Evolutionary conservation across 140 eudicot species (phyloP).

Genomic region (Ambrosia hybrid): DNA sequence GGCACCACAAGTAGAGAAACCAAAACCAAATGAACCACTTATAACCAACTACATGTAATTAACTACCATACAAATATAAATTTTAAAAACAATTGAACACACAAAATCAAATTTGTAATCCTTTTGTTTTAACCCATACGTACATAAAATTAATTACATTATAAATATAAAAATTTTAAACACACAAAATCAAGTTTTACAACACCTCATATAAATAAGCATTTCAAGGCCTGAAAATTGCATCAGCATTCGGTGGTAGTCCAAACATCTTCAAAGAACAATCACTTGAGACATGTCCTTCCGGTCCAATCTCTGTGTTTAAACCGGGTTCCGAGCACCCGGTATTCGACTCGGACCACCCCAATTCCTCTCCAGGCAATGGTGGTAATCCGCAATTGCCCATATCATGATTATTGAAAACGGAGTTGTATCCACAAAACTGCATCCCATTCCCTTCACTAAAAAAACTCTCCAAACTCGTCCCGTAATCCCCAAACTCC

Average conservation of each 20-base stretch:
- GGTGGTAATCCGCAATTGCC: conserved; percentile 50
- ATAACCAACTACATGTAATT: too few relatives aligned
- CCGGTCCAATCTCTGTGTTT: conserved; percentile 23
- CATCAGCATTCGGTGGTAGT: conserved; percentile 27
- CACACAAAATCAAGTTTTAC: conserved; percentile 8
- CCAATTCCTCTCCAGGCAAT: conserved; percentile 54
- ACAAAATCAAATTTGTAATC: not conserved
- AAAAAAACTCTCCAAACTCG: conserved; percentile 34
- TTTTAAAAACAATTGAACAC: not conserved
- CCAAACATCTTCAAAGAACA: conserved; percentile 33
- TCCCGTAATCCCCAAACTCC: conserved; percentile 30
- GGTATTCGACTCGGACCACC: conserved; percentile 40
- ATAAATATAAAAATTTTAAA: conserved; percentile 6
- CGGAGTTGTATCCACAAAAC: conserved; percentile 39
- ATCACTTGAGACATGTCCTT: conserved; percentile 18
- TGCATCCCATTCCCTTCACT: conserved; percentile 32
- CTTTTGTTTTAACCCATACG: conserved; percentile 1
- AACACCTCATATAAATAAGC: conserved; percentile 20
- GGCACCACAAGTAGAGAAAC: too few relatives aligned
- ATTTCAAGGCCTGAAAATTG: conserved; percentile 46
- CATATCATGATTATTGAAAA: conserved; percentile 25
- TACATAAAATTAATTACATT: conserved; percentile 23
- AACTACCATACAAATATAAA: not conserved
- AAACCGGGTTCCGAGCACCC: conserved; percentile 30
- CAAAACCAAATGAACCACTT: too few relatives aligned